Base-by-base conservation (phyloP, 1,139 yeast genomes). In the Hansenula anomala region DNA sequence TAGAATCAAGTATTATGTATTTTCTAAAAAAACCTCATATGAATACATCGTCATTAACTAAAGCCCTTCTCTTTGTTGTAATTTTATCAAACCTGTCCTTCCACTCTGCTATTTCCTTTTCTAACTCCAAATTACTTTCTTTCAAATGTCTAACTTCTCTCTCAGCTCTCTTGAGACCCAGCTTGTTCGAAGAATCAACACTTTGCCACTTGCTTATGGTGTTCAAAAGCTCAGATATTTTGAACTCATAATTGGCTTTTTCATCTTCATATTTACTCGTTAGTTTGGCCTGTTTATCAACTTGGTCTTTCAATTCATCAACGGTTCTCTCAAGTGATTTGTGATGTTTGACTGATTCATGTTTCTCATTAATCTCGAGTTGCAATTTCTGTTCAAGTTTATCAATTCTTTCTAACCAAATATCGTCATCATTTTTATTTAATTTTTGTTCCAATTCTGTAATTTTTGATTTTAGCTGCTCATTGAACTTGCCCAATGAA, bases 101-200 rank as follows among this genome's bases (percentile, higher is more conserved):
- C 77, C 89, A 78, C 42, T 77, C 80, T 36, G 75, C 68, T 15
- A 83, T 61, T 54, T 86, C 95, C 51, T 69, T 75, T 58, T 85
- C 89, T 47, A 82, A 58, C 41, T 73, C 62, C 43, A 78, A 59
- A 38, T 75, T 62, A 34, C 64, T 64, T 46, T 80, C 87, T 47
- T 74, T 75, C 46, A 73, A 62, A 37, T 78, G 80, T 8, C 71
- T 60, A 11, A 70, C 60, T 44, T 75, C 79, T 35, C 80, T 61
- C 38, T 64, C 67, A 0, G 73, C 64, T 30, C 75, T 59, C 36
- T 71, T 67, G 16, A 69, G 58, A 18, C 60, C 60, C 39, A 73
- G 51, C 30, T 63, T 60, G 16, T 71, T 62, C 13, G 65, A 61
- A 4, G 73, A 61, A 41, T 74, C 80, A 16, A 64, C 63, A 23